Percentiles rank a stretch among this genome's conserved stretches.
phyloP scores from a whole-genome alignment of 257 asterid species.

The Solanum appendiculatum region DNA sequence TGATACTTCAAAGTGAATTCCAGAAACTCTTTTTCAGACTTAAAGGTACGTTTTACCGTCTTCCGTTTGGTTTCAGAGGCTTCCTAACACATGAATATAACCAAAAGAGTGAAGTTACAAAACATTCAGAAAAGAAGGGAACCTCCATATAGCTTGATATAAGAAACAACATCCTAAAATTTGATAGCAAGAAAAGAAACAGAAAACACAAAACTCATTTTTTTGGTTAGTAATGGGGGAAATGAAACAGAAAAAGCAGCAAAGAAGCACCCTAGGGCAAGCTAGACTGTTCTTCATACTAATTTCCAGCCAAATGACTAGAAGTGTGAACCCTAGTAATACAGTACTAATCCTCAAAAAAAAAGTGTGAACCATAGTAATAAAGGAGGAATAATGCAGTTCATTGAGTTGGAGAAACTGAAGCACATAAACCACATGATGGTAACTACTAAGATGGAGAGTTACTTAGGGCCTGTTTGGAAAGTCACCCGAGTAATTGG shows the following conservation, averaged over 20 bases:
- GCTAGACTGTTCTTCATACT: neutral
- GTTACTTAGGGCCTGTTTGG: too few relatives aligned
- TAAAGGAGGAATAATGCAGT: neutral
- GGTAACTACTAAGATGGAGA: neutral
- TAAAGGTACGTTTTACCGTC: conserved; percentile 52
- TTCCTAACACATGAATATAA: conserved; percentile 32
- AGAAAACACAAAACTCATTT: neutral
- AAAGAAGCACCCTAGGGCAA: neutral
- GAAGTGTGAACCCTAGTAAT: neutral
- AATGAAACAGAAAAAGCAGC: neutral
- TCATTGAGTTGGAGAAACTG: neutral
- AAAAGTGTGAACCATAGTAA: neutral
- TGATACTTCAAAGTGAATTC: conserved; percentile 87
- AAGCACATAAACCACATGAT: neutral
- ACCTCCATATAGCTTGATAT: neutral
- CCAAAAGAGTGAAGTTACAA: neutral
- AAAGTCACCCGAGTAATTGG: too few relatives aligned
- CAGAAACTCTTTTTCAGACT: conserved; percentile 81
- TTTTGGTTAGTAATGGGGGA: neutral
- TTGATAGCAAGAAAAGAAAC: neutral
- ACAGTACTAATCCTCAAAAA: too few relatives aligned
- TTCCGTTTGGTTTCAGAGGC: conserved; percentile 77
- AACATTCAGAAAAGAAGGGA: neutral
- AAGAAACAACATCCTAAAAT: neutral
- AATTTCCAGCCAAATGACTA: neutral